Conservation (phyloP, 306 rosid species). For the Alnus glutinosa region DNA sequence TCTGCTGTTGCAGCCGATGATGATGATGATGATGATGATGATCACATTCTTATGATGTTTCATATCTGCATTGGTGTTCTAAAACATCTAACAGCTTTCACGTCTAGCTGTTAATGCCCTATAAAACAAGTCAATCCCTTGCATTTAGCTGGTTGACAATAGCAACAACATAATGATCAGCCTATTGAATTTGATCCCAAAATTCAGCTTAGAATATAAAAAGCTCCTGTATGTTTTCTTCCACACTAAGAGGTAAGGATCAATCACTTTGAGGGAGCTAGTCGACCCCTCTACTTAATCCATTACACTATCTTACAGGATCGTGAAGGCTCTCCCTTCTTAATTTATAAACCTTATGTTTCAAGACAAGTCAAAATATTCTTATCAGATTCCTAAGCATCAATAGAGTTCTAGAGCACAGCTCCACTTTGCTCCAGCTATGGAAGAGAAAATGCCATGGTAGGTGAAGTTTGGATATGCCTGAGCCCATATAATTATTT, state of each 20-base stretch:
- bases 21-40: background rate
- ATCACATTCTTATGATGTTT: background rate
- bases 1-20: background rate
- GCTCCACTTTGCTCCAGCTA: background rate
- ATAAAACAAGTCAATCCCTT: background rate
- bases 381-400: background rate
- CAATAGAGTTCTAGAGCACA: background rate
- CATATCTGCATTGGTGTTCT: background rate
- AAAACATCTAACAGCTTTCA: background rate
- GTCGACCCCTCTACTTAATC: background rate
- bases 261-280: background rate
- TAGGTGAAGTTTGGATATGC: background rate
- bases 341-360: background rate
- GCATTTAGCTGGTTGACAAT: background rate
- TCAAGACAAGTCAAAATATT: background rate
- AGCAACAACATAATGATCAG: background rate
- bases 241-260: background rate
- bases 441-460: slow-evolving; percentile 2
- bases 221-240: background rate
- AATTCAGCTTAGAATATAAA: background rate
- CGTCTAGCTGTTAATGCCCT: background rate
- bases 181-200: background rate
- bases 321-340: background rate
- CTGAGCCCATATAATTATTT: background rate
- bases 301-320: background rate